Evolutionary conservation across 768 basidiomycete species (phyloP), one percentile per base, ranked within the genome.

Genomic region (Pulveroboletus ravenelii): DNA sequence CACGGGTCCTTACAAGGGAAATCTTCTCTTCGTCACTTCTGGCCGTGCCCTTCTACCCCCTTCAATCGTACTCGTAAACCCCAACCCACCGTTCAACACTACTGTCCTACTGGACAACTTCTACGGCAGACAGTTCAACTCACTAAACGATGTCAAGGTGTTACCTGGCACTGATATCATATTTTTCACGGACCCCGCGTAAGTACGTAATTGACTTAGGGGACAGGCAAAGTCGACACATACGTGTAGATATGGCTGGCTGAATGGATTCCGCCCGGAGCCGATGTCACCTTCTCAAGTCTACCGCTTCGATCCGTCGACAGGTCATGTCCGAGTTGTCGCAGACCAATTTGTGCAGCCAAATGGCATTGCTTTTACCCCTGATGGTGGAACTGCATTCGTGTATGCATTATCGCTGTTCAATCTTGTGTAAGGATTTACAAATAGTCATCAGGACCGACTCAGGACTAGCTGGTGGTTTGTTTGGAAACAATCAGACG

Each of bases 401-500:
- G 40, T 41, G 40, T 41, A 25, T 13, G 40, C 23, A 25, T 10
- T 41, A 15, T 27, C 14, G 5, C 14, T 14, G 10, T n/a, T 2
- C 13, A 15, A 41, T 41, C 40, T 9, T 23, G 15, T 27, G 23
- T 25, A 9, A n/a, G 3, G 14, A 15, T 15, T 41, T 5, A 15
- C 40, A 15, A 27, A 41, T n/a, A 41, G 14, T 27, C 10, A 15
- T 25, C 40, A 41, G 40, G 25, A 27, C 25, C 9, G 40, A 41
- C 25, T 23, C 60, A 57, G 55, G 63, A 51, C 0, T 52, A 69
- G 10, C 56, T 63, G 66, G 66, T n/a, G 79, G 78, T 3, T 71
- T 74, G 46, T 60, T 23, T 23, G 80, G 77, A 13, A 72, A 62
- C 36, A 77, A 84, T 57, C 76, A 78, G 55, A 87, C 83, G 0